Evolutionary conservation across 2,329 filamentous ascomycete species (phyloP).

Genomic region (Ceratocystis colombiana): DNA sequence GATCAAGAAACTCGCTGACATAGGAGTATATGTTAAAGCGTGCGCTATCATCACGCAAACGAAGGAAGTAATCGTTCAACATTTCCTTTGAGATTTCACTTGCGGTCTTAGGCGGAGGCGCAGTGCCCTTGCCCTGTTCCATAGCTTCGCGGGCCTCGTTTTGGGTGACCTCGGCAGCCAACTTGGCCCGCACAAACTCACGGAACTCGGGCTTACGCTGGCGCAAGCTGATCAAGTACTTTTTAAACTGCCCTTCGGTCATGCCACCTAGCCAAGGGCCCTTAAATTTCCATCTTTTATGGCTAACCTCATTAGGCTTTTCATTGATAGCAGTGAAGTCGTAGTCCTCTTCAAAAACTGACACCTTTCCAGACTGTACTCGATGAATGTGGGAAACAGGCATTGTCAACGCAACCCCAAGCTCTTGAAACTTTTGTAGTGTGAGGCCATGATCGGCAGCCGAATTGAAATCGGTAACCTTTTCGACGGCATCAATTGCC

Average conservation of each 20-base stretch:
- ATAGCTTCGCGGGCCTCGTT: slow-evolving; percentile 34
- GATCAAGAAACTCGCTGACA: slow-evolving; percentile 52
- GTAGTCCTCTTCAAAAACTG: slow-evolving; percentile 48
- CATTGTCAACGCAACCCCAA: slow-evolving; percentile 60
- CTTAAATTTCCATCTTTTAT: slow-evolving; percentile 54
- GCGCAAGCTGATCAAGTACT: slow-evolving; percentile 46
- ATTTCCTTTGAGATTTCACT: slow-evolving; percentile 42
- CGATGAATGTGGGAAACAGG: slow-evolving; percentile 32
- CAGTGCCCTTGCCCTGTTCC: slow-evolving; percentile 33
- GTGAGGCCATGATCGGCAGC: slow-evolving; percentile 73
- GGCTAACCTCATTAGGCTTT: slow-evolving; percentile 33
- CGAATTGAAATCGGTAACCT: slow-evolving; percentile 79
- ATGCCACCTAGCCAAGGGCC: slow-evolving; percentile 58
- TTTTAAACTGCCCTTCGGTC: slow-evolving; percentile 49
- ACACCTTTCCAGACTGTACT: slow-evolving; percentile 24
- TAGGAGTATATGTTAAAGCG: slow-evolving; percentile 42
- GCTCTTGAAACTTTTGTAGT: slow-evolving; percentile 74
- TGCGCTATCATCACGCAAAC: slow-evolving; percentile 40
- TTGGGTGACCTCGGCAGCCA: slow-evolving; percentile 40
- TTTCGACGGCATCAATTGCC: slow-evolving; percentile 73
- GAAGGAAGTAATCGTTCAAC: slow-evolving; percentile 43
- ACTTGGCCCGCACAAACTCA: slow-evolving; percentile 41
- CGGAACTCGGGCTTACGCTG: slow-evolving; percentile 46
- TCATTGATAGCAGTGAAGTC: slow-evolving; percentile 42
- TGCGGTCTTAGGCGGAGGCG: slow-evolving; percentile 30